Conservation (phyloP, 768 basidiomycete species). For the Kockovaella imperatae region DNA sequence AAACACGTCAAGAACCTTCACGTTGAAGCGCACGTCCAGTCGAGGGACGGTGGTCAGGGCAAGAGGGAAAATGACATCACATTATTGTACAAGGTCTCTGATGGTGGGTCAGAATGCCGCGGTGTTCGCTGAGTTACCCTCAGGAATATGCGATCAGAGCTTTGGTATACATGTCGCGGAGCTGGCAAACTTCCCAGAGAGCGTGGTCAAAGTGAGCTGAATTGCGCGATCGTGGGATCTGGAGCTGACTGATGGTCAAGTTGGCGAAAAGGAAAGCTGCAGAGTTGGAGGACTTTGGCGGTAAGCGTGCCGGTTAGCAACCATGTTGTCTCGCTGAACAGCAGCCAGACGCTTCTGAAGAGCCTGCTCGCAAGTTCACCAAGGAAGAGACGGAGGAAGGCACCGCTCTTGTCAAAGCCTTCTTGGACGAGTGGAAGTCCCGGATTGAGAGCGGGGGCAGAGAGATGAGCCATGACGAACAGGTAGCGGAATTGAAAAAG, state of each 20-base stretch:
- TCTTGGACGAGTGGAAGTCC: constrained; percentile 62
- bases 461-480: constrained; percentile 50
- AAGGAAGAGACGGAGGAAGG: constrained; percentile 67
- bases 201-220: constrained; percentile 67
- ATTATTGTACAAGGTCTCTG: constrained; percentile 63
- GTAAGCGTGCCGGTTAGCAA: constrained; percentile 42
- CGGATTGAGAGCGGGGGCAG: constrained; percentile 49
- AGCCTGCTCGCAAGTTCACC: constrained; percentile 49
- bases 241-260: constrained; percentile 44
- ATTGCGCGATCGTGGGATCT: neutral
- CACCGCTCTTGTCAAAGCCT: constrained; percentile 66
- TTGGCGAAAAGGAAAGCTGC: constrained; percentile 87
- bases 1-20: constrained; percentile 86
- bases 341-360: constrained; percentile 35
- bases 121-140: neutral
- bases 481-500: constrained; percentile 54
- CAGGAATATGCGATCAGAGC: constrained; percentile 89
- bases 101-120: constrained; percentile 53
- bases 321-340: neutral
- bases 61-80: constrained; percentile 68
- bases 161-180: constrained; percentile 98
- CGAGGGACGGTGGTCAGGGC: constrained; percentile 37
- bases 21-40: constrained; percentile 81
- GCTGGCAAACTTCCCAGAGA: constrained; percentile 94
- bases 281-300: constrained; percentile 77